These are phyloP conservation scores for Kregervanrija delftensis DNA, from an alignment of 805 yeast genomes.

Conservation along the genomic window DNA sequence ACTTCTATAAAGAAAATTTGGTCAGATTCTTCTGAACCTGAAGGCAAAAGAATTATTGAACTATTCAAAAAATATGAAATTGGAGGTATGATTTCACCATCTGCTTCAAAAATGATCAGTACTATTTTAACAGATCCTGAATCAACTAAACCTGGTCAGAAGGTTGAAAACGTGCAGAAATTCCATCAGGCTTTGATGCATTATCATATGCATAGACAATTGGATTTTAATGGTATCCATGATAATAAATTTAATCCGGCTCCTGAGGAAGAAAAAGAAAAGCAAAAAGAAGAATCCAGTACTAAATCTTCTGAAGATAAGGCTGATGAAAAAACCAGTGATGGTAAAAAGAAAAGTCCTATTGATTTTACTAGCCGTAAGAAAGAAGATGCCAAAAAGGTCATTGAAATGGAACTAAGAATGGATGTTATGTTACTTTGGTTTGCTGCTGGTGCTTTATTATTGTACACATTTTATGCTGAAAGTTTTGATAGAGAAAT, in stretches of 20 bases:
- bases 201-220: conserved; percentile 24
- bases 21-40: conserved; percentile 17
- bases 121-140: conserved; percentile 21
- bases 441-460: conserved; percentile 15
- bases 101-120: conserved; percentile 23
- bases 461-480: conserved; percentile 13
- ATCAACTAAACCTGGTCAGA: conserved; percentile 21
- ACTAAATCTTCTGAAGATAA: neutral
- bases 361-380: conserved; percentile 7
- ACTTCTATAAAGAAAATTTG: conserved; percentile 21
- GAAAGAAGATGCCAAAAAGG: conserved; percentile 7
- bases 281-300: neutral
- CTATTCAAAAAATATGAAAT: conserved; percentile 24
- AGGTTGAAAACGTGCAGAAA: conserved; percentile 23
- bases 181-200: conserved; percentile 26
- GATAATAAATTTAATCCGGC: conserved; percentile 20
- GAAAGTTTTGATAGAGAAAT: conserved; percentile 26
- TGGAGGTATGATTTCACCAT: conserved; percentile 26
- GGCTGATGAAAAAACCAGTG: conserved; percentile 1
- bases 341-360: conserved; percentile 2
- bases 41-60: conserved; percentile 11
- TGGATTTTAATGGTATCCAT: conserved; percentile 14
- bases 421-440: conserved; percentile 16
- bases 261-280: conserved; percentile 5
- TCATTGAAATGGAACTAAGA: conserved; percentile 14